These are phyloP conservation scores for Eucalyptus urophylla DNA, from an alignment of 345 rosid genomes.

Conservation along the genomic window DNA sequence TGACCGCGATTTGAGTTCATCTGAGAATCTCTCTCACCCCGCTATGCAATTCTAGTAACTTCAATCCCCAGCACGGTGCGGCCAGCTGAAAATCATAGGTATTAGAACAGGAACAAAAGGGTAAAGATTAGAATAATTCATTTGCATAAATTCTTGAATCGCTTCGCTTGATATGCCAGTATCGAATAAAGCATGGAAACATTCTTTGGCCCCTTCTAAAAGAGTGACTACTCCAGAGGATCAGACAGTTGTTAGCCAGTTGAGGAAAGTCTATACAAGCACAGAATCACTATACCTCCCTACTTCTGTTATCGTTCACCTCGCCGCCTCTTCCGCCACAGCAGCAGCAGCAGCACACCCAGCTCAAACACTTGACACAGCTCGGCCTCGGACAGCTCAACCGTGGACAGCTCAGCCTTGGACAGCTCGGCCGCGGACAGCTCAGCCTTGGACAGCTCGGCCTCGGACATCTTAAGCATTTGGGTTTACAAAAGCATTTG, in stretches of 20 bases:
- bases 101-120: not conserved
- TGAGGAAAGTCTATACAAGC: constrained; percentile 18
- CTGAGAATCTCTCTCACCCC: not conserved
- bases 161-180: not conserved
- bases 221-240: not conserved
- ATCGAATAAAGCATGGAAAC: not conserved
- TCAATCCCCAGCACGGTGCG: not conserved
- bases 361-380: constrained; percentile 25
- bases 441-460: constrained; percentile 2
- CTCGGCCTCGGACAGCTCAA: not conserved
- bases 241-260: constrained; percentile 7
- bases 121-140: not conserved
- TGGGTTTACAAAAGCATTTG: constrained; percentile 27
- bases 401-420: constrained; percentile 3
- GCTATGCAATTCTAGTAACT: not conserved
- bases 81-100: not conserved
- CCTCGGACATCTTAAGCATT: constrained; percentile 19
- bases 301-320: not conserved
- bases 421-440: constrained; percentile 15
- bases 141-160: not conserved
- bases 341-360: not conserved
- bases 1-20: not conserved
- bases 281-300: not conserved
- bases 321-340: not conserved
- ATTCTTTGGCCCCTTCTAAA: not conserved